phyloP scores from a whole-genome alignment of 495 filamentous ascomycete genomes.

The Lentithecium fluviatile region DNA sequence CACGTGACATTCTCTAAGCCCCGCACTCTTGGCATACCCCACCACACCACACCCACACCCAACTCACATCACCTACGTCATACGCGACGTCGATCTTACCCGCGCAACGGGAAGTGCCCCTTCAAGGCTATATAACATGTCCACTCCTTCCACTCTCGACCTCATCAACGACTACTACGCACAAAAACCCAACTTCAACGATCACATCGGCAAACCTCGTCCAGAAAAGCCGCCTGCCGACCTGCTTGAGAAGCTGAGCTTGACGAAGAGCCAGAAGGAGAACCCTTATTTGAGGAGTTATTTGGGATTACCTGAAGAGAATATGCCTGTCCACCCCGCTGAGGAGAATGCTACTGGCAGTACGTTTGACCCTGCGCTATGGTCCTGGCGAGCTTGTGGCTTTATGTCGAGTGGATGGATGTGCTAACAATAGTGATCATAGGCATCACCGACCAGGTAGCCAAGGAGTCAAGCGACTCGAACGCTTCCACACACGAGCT shows the following conservation, averaged over 20 bases:
- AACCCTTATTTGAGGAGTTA: not conserved
- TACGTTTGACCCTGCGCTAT: slow-evolving; percentile 12
- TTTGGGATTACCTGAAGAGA: slow-evolving; percentile 5
- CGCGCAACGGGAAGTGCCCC: not conserved
- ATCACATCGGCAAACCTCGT: not conserved
- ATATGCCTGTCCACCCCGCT: slow-evolving; percentile 46
- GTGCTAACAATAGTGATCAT: not conserved
- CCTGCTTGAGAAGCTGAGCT: not conserved
- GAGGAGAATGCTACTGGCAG: slow-evolving; percentile 44
- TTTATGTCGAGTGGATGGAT: not conserved
- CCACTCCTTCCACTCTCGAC: not conserved
- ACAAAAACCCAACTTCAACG: slow-evolving; percentile 18
- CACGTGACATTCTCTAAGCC: too few species aligned
- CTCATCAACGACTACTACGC: slow-evolving; percentile 23
- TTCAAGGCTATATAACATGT: slow-evolving; percentile 2
- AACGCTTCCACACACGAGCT: slow-evolving; percentile 33
- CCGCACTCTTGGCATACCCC: not conserved
- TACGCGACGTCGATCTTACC: not conserved
- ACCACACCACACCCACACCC: not conserved
- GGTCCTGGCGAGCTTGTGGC: not conserved
- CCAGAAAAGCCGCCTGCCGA: slow-evolving; percentile 1
- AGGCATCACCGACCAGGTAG: slow-evolving; percentile 43
- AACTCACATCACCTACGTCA: slow-evolving; percentile 6
- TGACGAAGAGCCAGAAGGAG: not conserved
- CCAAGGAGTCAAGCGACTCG: slow-evolving; percentile 40